These are phyloP conservation scores for Euclidium syriacum DNA, from an alignment of 345 rosid genomes.

Conservation along the genomic window DNA sequence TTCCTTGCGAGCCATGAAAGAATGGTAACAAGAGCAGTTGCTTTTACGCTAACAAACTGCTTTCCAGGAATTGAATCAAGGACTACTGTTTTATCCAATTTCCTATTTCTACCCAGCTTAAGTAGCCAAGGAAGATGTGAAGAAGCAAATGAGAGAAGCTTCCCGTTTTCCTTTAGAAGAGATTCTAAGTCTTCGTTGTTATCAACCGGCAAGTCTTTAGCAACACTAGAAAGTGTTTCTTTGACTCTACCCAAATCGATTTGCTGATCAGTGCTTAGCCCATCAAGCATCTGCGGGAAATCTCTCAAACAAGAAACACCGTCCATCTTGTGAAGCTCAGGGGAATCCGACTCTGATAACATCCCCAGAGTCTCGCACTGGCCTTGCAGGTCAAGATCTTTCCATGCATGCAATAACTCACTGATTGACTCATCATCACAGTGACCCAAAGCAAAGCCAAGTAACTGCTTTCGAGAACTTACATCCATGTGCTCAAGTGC, in stretches of 20 bases:
- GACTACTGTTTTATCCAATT: slow-evolving; percentile 38
- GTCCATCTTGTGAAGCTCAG: slow-evolving; percentile 39
- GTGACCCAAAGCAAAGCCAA: slow-evolving; percentile 91
- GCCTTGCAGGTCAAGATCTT: slow-evolving; percentile 87
- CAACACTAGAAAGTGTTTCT: slow-evolving; percentile 51
- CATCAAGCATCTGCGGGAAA: slow-evolving; percentile 45
- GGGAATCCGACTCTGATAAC: slow-evolving; percentile 47
- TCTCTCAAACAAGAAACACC: slow-evolving; percentile 44
- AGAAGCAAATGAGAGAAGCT: slow-evolving; percentile 65
- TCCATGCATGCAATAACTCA: slow-evolving; percentile 95
- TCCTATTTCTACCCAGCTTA: slow-evolving; percentile 51
- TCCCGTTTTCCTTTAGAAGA: slow-evolving; percentile 64
- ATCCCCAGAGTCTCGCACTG: slow-evolving; percentile 65
- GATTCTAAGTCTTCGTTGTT: slow-evolving; percentile 50
- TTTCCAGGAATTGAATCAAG: slow-evolving; percentile 54
- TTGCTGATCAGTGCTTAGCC: slow-evolving; percentile 40
- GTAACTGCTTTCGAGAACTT: slow-evolving; percentile 65
- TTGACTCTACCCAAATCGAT: slow-evolving; percentile 38
- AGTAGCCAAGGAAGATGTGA: slow-evolving; percentile 89
- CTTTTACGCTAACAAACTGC: slow-evolving; percentile 53
- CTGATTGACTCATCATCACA: slow-evolving; percentile 91
- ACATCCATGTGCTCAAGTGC: slow-evolving; percentile 80
- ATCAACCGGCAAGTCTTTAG: slow-evolving; percentile 54
- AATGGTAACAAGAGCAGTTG: slow-evolving; percentile 56
- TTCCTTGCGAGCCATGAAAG: slow-evolving; percentile 83